Evolutionary conservation across 352 stramenopile species (phyloP), one percentile per base, ranked within the genome.

Genomic region (Pythium apleroticum): DNA sequence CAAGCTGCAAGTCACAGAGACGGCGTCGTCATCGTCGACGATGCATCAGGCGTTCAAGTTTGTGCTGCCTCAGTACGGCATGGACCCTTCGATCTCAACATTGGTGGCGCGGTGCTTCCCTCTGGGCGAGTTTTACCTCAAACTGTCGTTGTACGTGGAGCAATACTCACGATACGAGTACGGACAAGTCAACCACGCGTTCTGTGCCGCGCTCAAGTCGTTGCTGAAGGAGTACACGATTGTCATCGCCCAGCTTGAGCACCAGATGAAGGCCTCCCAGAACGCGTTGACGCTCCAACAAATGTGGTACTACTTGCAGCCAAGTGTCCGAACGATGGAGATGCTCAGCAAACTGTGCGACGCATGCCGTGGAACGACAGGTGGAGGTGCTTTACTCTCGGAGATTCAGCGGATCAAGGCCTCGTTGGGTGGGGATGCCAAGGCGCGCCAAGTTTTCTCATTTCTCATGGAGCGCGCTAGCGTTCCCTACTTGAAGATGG

Each of bases 171-270:
- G 89, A 24, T 93, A 96, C 61, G 95, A 98, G 72, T 97, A 96
- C 65, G 96, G 96, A 0, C 84, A 94, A 75, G 91, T 98, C 12
- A 97, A 92, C 39, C 96, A 98, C 72, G 91, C 95, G 10, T 89
- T 99, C 53, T 97, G 90, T 43, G 95, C 96, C 30, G 91, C 89
- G 12, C 73, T 98, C 11, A 97, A 98, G 64, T 73, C 81, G 7
- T 71, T 98, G 15, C 55, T 98, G 35, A 91, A 96, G 62, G 93
- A 99, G 65, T 98, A 98, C 74, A 88, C 90, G 45, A 87, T 93
- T 37, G 96, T 98, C 70, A 83, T 98, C 30, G 84, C 82, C 1
- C 90, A 97, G 57, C 68, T 99, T 8, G 93, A 99, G 68, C 76
- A 89, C 33, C 81, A 89, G 57, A 77, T 88, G 70, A 84, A 86